A percentile compares a stretch with the other conserved stretches of the same genome.
phyloP scores from a whole-genome alignment of 1,139 yeast genomes.

The Arxiozyma slooffiae region DNA sequence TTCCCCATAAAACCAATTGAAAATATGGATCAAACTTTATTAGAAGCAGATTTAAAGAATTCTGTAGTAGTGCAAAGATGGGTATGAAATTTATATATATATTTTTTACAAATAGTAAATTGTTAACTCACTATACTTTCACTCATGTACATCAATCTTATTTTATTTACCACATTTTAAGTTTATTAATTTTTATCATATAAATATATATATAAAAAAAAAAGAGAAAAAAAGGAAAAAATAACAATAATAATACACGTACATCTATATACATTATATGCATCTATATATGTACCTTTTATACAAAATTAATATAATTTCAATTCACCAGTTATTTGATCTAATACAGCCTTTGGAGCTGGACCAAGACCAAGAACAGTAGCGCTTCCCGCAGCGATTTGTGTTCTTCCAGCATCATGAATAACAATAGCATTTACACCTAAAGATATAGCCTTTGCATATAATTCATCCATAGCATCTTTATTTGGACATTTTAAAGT shows the following conservation, averaged over 20 bases:
- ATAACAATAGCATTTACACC: constrained; percentile 73
- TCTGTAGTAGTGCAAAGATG: constrained; percentile 90
- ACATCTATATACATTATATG: not conserved
- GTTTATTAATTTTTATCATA: not conserved
- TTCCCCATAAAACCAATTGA: constrained; percentile 75
- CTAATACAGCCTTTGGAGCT: constrained; percentile 78
- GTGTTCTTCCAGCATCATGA: constrained; percentile 96
- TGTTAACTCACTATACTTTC: too few species aligned
- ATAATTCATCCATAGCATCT: constrained; percentile 68
- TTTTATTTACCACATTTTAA: not conserved
- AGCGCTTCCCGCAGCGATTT: constrained; percentile 87
- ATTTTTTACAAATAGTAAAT: too few species aligned
- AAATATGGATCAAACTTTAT: constrained; percentile 47
- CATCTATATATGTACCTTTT: not conserved
- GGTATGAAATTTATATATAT: too few species aligned
- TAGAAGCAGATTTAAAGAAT: constrained; percentile 67
- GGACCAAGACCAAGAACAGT: constrained; percentile 95
- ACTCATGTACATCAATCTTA: not conserved
- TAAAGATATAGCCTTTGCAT: constrained; percentile 69
- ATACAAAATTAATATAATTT: constrained; percentile 51
- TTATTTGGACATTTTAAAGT: constrained; percentile 68
- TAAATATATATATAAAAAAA: too few species aligned
- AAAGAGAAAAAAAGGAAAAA: too few species aligned
- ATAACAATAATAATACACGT: too few species aligned
- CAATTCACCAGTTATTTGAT: constrained; percentile 69